Base-by-base conservation (phyloP, 2,329 filamentous ascomycete genomes). In the Talaromyces sp. region DNA sequence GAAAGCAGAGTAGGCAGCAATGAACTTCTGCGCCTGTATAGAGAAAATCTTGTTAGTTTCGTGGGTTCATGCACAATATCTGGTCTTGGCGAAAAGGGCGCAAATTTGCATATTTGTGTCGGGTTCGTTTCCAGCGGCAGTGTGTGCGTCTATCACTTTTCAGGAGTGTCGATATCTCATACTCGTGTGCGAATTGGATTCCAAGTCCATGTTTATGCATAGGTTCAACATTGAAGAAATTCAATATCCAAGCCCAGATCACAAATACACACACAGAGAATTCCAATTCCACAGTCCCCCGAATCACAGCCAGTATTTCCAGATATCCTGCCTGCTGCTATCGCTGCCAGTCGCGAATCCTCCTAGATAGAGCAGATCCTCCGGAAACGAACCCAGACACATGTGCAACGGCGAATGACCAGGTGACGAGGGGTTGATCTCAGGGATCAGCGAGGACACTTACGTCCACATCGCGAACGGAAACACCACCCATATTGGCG, bases 381-480 rank as follows among this genome's bases (percentile, higher is more conserved):
- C 30, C 32, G 35, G 56, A 60, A 61, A 57, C 56, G 53, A 61
- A 63, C 50, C 48, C 37, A 30, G 49, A 56, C 58, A 47, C 13
- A 35, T 24, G 32, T 40, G 46, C 46, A 49, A 29, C 44, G 40
- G 42, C 41, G 51, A 57, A 55, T 4, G 54, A 64, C 54, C 57
- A 51, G 47, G 46, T 51, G 51, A 48, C 29, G 44, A 41, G 43
- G 49, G 50, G 39, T 30, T 52, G 50, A 52, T 45, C 44, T 29
- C 45, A 42, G 53, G 60, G 39, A 47, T 60, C 58, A 49, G 36
- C 55, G 55, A 61, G 55, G 61, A 67, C 54, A 76, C 78, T 72
- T 78, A 82, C 81, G 73, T 84, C 82, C 75, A 86, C 84, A 80
- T 86, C 84, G 75, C 83, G 82, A 77, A 86, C 84, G 71, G 78